Conservation (phyloP, 1,139 yeast species). For the Kluyveromyces sp. region DNA sequence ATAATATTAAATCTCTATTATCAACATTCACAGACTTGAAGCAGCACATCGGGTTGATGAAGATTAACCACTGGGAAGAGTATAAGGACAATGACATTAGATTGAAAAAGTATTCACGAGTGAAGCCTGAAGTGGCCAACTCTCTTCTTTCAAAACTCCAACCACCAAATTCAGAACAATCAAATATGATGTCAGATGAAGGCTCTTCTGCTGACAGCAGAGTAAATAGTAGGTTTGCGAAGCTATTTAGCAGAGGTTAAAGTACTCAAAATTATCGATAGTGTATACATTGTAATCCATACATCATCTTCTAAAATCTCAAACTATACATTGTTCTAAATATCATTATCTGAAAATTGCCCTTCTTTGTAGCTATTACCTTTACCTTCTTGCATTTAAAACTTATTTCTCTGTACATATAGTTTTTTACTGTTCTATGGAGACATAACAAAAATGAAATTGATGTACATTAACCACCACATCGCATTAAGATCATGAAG, state of each 20-base stretch:
- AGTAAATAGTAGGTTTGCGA: constrained; percentile 20
- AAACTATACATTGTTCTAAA: too few relatives aligned
- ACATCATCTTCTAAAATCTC: too few relatives aligned
- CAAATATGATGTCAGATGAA: constrained; percentile 1
- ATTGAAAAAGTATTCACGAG: constrained; percentile 52
- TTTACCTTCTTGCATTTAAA: too few relatives aligned
- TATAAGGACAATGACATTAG: constrained; percentile 48
- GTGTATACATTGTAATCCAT: too few relatives aligned
- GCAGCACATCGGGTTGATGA: constrained; percentile 53
- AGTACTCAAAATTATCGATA: neutral
- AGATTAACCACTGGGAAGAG: constrained; percentile 42
- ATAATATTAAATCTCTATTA: constrained; percentile 34
- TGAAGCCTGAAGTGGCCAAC: constrained; percentile 53
- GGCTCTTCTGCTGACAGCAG: constrained; percentile 10
- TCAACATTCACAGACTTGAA: constrained; percentile 53
- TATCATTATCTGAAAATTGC: too few relatives aligned
- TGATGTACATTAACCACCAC: too few relatives aligned
- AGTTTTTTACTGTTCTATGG: too few relatives aligned
- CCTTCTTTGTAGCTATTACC: too few relatives aligned
- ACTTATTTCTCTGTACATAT: too few relatives aligned
- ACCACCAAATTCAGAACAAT: constrained; percentile 6
- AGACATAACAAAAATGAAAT: too few relatives aligned
- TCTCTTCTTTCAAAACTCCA: constrained; percentile 38
- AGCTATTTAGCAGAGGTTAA: constrained; percentile 20
- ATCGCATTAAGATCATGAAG: too few relatives aligned